These are phyloP conservation scores for sunflower (Helianthus annuus) DNA, from an alignment of 129 eudicot genomes.

Conservation along the genomic window DNA sequence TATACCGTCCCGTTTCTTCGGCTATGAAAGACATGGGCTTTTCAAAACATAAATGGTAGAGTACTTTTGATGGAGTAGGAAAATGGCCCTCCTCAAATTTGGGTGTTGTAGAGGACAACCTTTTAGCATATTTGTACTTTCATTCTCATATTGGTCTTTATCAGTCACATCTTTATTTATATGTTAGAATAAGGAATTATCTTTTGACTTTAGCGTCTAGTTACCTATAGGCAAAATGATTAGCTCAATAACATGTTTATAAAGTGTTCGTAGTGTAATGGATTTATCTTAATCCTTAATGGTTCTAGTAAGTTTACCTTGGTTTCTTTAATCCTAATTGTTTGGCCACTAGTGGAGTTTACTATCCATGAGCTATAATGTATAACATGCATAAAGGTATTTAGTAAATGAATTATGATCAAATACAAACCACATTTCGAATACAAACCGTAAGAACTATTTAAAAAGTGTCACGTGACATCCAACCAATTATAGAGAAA, in stretches of 20 bases:
- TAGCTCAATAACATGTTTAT: background rate
- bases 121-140: background rate
- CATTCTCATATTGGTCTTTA: background rate
- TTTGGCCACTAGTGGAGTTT: too few species aligned
- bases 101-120: conserved; percentile 19
- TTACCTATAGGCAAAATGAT: background rate
- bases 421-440: too few species aligned
- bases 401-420: too few species aligned
- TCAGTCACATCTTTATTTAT: background rate
- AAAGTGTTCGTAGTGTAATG: too few species aligned
- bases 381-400: too few species aligned
- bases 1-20: background rate
- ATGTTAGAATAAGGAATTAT: background rate
- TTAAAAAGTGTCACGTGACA: too few species aligned
- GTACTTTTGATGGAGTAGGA: background rate
- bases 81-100: conserved; percentile 9
- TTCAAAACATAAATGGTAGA: background rate
- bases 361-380: too few species aligned
- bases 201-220: background rate
- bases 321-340: too few species aligned
- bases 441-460: too few species aligned
- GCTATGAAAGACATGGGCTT: conserved; percentile 8
- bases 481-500: too few species aligned
- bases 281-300: too few species aligned
- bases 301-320: too few species aligned